Percentiles rank a stretch among this genome's conserved stretches.
These are phyloP conservation scores for Trichodelitschia bisporula DNA, from an alignment of 495 filamentous ascomycete species.

Conservation along the genomic window DNA sequence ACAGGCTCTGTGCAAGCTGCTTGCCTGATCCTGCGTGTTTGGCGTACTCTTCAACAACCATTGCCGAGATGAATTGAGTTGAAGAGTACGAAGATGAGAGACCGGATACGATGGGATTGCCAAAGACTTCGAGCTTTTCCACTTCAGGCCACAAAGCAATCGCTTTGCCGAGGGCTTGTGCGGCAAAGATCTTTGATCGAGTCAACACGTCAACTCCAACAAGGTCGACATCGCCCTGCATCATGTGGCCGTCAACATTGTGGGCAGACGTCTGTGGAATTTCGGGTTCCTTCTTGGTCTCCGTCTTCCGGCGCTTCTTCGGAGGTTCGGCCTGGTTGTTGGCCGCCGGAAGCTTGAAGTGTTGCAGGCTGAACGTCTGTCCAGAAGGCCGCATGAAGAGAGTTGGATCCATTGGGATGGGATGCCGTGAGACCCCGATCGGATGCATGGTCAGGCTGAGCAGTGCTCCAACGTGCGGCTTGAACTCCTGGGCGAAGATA, in stretches of 20 bases:
- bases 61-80: conserved; percentile 58
- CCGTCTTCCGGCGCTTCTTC: conserved; percentile 54
- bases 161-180: conserved; percentile 54
- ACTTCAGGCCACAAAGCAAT: conserved; percentile 34
- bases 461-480: conserved; percentile 45
- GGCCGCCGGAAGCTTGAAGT: conserved; percentile 6
- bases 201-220: conserved; percentile 74
- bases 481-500: conserved; percentile 37
- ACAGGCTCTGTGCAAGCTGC: conserved; percentile 19
- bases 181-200: conserved; percentile 66
- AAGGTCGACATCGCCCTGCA: conserved; percentile 84
- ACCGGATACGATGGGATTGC: conserved; percentile 30
- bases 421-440: conserved; percentile 71
- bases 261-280: conserved; percentile 23
- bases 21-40: conserved; percentile 17
- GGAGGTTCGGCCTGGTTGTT: conserved; percentile 19
- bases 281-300: conserved; percentile 50
- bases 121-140: conserved; percentile 22
- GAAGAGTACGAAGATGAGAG: conserved; percentile 51
- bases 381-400: conserved; percentile 93
- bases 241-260: conserved; percentile 94
- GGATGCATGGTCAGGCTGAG: conserved; percentile 64
- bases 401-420: conserved; percentile 66
- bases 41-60: conserved; percentile 79
- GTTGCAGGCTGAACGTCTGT: conserved; percentile 41